Evolutionary conservation across 129 eudicot genomes (phyloP).

Genomic region (Ambrosia artemisiifolia): DNA sequence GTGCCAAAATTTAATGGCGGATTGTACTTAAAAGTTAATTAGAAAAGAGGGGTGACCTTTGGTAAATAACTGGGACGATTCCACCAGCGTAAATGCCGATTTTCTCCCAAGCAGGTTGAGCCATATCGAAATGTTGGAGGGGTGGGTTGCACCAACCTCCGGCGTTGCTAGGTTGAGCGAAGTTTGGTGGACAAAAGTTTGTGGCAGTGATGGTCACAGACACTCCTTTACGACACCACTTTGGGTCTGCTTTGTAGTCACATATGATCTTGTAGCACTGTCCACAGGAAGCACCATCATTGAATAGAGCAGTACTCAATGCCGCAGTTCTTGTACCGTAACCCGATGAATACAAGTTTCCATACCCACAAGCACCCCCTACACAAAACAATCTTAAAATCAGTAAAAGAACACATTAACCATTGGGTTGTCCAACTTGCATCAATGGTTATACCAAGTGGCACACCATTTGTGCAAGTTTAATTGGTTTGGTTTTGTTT

Average conservation of each 20-base stretch:
- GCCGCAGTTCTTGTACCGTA: constrained; percentile 89
- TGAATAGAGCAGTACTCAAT: constrained; percentile 89
- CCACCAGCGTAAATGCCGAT: constrained; percentile 79
- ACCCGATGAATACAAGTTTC: constrained; percentile 65
- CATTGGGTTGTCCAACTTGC: not conserved
- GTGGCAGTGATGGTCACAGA: constrained; percentile 85
- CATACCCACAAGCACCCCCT: constrained; percentile 98
- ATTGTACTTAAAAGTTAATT: too few species aligned
- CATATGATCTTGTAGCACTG: constrained; percentile 75
- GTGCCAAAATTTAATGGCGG: too few species aligned
- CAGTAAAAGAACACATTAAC: not conserved
- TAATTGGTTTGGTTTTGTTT: not conserved
- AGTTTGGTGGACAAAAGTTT: constrained; percentile 85
- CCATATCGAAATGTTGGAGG: constrained; percentile 86
- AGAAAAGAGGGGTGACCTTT: constrained; percentile 39
- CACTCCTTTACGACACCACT: constrained; percentile 66
- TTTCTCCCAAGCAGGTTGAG: constrained; percentile 97
- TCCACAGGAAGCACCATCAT: constrained; percentile 73
- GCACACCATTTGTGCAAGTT: not conserved
- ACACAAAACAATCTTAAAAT: constrained; percentile 1
- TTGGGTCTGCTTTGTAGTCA: constrained; percentile 52
- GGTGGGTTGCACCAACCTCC: constrained; percentile 99
- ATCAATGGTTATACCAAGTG: constrained; percentile 4
- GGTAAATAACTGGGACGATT: constrained; percentile 64
- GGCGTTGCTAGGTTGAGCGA: constrained; percentile 47